Percentiles rank a stretch among this genome's conserved stretches.
These are phyloP conservation scores for Gossypium bickii DNA, from an alignment of 345 rosid species.

Conservation along the genomic window DNA sequence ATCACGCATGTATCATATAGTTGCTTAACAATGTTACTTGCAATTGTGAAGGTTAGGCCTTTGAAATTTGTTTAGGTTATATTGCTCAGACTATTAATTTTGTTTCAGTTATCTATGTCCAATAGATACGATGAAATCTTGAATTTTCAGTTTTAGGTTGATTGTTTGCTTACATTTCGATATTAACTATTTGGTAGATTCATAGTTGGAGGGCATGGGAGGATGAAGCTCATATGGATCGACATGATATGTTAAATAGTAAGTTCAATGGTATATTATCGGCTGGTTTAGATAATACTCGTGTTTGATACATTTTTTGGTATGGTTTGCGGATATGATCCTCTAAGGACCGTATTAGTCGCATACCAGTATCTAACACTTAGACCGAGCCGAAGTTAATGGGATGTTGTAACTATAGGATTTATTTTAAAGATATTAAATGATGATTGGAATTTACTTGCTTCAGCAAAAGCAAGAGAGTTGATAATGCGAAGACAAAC, in stretches of 20 bases:
- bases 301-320: background rate
- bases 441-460: slow-evolving; percentile 4
- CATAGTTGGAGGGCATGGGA: slow-evolving; percentile 97
- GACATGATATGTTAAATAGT: slow-evolving; percentile 60
- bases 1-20: slow-evolving; percentile 93
- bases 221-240: slow-evolving; percentile 71
- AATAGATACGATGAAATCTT: background rate
- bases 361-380: background rate
- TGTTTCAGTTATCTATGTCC: background rate
- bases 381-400: background rate
- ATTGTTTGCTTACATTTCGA: slow-evolving; percentile 13
- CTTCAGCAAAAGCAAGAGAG: slow-evolving; percentile 52
- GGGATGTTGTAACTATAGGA: background rate
- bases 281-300: background rate
- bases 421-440: background rate
- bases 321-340: background rate
- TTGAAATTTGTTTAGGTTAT: background rate
- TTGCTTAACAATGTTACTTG: slow-evolving; percentile 93
- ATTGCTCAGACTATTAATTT: background rate
- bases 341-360: background rate
- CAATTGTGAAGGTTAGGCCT: slow-evolving; percentile 73
- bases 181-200: slow-evolving; percentile 45
- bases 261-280: slow-evolving; percentile 19
- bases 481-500: slow-evolving; percentile 65
- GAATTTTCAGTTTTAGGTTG: background rate